Percentiles rank a stretch among this genome's conserved stretches.
Conservation (phyloP, 371 early-diverging fungal species). For the Rozella allomycis region DNA sequence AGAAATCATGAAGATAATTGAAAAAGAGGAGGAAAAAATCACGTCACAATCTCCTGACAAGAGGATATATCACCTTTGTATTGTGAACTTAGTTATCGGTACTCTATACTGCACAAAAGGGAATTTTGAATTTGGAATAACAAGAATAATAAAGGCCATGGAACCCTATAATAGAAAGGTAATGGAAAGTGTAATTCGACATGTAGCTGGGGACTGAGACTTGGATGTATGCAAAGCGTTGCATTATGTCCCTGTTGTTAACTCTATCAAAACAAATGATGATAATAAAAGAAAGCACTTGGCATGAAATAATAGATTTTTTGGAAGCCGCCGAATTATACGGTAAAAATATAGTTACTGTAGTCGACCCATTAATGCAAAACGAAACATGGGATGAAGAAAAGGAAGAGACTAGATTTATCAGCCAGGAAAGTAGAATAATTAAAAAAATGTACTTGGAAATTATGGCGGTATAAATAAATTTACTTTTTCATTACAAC, state of each 20-base stretch:
- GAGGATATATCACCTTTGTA: slow-evolving; percentile 22
- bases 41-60: slow-evolving; percentile 18
- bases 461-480: no score
- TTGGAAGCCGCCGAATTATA: slow-evolving; percentile 24
- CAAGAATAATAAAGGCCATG: slow-evolving; percentile 25
- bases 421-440: no score
- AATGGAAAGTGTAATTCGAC: not conserved
- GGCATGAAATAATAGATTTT: slow-evolving; percentile 19
- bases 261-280: slow-evolving; percentile 34
- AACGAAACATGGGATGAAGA: no score
- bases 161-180: slow-evolving; percentile 34
- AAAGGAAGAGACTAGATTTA: no score
- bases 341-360: slow-evolving; percentile 21
- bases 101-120: slow-evolving; percentile 35
- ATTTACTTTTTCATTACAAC: no score
- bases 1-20: slow-evolving; percentile 28
- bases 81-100: slow-evolving; percentile 34
- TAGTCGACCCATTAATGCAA: slow-evolving; percentile 15
- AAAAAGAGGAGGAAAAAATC: slow-evolving; percentile 29
- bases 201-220: slow-evolving; percentile 29
- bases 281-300: slow-evolving; percentile 21
- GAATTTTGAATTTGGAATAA: slow-evolving; percentile 34
- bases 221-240: slow-evolving; percentile 33
- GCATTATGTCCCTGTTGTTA: slow-evolving; percentile 22
- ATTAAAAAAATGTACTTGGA: no score